Conservation (phyloP, 2,329 filamentous ascomycete genomes). For the Zarea fungicola region DNA sequence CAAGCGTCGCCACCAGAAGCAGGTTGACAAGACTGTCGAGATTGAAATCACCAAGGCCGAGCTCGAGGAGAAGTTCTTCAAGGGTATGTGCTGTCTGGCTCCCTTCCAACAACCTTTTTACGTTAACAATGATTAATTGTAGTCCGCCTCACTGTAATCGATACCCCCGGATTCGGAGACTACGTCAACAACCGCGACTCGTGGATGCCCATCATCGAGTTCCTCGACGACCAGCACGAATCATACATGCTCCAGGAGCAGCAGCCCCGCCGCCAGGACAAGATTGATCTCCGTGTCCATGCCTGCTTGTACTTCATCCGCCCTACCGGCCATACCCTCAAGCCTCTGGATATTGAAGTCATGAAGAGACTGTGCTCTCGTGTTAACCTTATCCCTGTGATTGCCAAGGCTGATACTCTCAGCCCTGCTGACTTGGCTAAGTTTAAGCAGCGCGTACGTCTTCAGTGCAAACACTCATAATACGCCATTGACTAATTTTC, state of each 20-base stretch:
- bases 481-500: no score
- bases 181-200: slow-evolving; percentile 99
- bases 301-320: slow-evolving; percentile 99
- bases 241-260: slow-evolving; percentile 99
- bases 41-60: slow-evolving; percentile 99
- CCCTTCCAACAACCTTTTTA: not conserved
- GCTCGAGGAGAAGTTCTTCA: slow-evolving; percentile 99
- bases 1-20: slow-evolving; percentile 98
- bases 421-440: slow-evolving; percentile 85
- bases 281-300: slow-evolving; percentile 98
- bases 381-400: slow-evolving; percentile 96
- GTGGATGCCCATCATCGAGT: slow-evolving; percentile 99
- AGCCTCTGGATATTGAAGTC: slow-evolving; percentile 98
- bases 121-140: slow-evolving; percentile 12
- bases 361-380: slow-evolving; percentile 99
- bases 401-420: slow-evolving; percentile 97
- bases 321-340: slow-evolving; percentile 95
- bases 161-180: slow-evolving; percentile 98
- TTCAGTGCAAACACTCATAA: no score
- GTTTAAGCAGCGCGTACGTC: slow-evolving; percentile 88
- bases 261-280: slow-evolving; percentile 94
- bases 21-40: slow-evolving; percentile 99
- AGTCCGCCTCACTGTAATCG: slow-evolving; percentile 98
- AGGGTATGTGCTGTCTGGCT: slow-evolving; percentile 57
- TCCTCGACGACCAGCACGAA: slow-evolving; percentile 99